Conservation (phyloP, 1,284 basidiomycete genomes). For the Sporisorium graminicola region DNA sequence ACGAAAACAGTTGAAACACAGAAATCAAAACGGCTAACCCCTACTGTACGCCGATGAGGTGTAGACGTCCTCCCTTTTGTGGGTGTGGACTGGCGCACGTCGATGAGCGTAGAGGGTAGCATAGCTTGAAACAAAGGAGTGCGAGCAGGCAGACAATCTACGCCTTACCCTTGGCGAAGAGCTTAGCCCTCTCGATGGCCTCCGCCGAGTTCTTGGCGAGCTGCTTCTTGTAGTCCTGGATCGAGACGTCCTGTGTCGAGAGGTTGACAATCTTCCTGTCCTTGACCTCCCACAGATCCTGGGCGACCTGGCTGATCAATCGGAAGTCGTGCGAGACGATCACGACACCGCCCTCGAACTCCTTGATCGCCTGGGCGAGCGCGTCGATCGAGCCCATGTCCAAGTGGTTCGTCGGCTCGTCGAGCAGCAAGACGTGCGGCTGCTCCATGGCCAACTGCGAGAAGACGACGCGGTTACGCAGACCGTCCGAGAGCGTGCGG, state of each 20-base stretch:
- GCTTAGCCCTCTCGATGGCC: conserved; percentile 67
- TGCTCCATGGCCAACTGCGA: conserved; percentile 78
- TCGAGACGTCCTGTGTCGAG: conserved; percentile 79
- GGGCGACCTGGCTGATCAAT: conserved; percentile 71
- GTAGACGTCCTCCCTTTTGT: too few species aligned
- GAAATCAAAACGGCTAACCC: too few species aligned
- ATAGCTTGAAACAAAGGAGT: too few species aligned
- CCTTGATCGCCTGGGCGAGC: conserved; percentile 92
- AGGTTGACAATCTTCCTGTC: conserved; percentile 93
- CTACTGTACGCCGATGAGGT: too few species aligned
- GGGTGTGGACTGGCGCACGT: too few species aligned
- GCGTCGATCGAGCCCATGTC: conserved; percentile 97
- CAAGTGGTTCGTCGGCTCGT: conserved; percentile 84
- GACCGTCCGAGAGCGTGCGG: conserved; percentile 89
- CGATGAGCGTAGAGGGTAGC: too few species aligned
- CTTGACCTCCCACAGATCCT: conserved; percentile 99
- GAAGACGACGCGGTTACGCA: conserved; percentile 93
- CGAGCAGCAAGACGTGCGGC: conserved; percentile 71
- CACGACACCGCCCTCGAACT: conserved; percentile 93
- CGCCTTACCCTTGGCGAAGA: conserved; percentile 60
- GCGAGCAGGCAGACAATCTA: too few species aligned
- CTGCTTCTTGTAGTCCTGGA: conserved; percentile 69
- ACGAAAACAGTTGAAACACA: too few species aligned
- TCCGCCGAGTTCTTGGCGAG: conserved; percentile 62
- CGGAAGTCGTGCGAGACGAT: conserved; percentile 68